Evolutionary conservation across 2,329 filamentous ascomycete genomes (phyloP).

Genomic region (Hypocreales sp.): DNA sequence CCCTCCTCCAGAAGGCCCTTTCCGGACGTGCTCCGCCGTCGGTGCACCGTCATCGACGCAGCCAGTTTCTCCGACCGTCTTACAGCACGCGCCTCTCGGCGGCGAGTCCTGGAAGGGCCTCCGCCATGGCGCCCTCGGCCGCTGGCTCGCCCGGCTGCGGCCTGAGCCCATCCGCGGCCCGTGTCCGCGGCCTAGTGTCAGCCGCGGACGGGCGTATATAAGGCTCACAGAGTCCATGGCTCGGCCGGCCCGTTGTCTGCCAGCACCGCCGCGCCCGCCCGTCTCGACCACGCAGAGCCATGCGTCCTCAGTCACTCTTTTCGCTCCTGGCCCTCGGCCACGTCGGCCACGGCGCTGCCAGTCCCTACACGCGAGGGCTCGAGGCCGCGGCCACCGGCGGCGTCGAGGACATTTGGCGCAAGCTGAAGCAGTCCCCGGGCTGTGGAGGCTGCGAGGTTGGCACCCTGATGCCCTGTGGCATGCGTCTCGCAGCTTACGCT

Average conservation of each 20-base stretch:
- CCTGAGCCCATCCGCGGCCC: background rate
- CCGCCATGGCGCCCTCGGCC: no score
- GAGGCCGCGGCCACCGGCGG: conserved; percentile 4
- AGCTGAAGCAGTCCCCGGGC: conserved; percentile 9
- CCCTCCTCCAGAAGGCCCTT: no score
- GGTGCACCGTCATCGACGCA: no score
- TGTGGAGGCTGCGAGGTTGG: conserved; percentile 12
- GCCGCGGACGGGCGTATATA: background rate
- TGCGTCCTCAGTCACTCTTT: conserved; percentile 6
- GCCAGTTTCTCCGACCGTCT: no score
- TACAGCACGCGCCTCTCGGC: no score
- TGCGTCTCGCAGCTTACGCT: background rate
- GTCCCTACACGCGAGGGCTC: background rate
- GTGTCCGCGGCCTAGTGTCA: background rate
- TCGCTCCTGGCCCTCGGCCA: conserved; percentile 6
- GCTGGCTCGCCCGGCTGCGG: no score
- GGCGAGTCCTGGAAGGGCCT: no score
- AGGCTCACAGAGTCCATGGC: no score
- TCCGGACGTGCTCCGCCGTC: no score
- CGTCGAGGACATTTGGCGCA: conserved; percentile 9
- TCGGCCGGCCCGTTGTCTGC: no score
- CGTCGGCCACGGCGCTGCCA: conserved; percentile 1
- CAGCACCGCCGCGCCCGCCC: background rate
- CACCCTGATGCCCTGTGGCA: background rate
- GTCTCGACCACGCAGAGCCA: conserved; percentile 1